Conservation (phyloP, 2,329 filamentous ascomycete species). For the Fusarium siculi region DNA sequence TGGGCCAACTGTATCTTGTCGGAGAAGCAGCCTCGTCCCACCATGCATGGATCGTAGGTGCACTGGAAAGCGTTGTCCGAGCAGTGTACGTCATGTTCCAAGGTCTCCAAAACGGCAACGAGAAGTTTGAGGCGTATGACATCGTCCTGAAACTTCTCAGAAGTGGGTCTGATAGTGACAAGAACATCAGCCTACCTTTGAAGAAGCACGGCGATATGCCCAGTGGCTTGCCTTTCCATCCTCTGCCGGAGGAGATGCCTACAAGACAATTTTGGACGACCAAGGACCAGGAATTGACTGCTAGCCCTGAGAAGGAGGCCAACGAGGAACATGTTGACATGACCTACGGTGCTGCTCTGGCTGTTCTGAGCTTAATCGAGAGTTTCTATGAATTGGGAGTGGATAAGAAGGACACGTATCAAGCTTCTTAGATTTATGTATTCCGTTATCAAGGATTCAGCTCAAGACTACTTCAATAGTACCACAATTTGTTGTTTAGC, state of each 20-base stretch:
- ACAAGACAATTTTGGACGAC: fast-evolving
- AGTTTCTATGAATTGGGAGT: background rate
- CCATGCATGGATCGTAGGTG: background rate
- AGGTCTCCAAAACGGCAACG: background rate
- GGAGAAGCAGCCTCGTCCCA: background rate
- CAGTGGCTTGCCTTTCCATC: fast-evolving
- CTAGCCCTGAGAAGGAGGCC: background rate
- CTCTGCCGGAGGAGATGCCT: fast-evolving
- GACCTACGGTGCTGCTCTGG: background rate
- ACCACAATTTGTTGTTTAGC: fast-evolving
- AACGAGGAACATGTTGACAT: background rate
- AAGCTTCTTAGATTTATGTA: background rate
- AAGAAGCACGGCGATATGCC: background rate
- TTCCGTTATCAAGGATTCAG: too few relatives aligned
- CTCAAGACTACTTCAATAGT: fast-evolving
- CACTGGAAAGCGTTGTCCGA: background rate
- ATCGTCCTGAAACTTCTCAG: background rate
- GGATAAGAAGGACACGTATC: fast-evolving
- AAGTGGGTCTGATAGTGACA: fast-evolving
- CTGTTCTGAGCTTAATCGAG: background rate
- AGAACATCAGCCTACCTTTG: fast-evolving
- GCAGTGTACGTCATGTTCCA: background rate
- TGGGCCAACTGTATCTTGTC: background rate
- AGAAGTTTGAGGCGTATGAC: fast-evolving
- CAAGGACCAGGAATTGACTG: fast-evolving